Evolutionary conservation across 2,329 filamentous ascomycete genomes (phyloP), one percentile per base, ranked within the genome.

Genomic region (Epichloe scottii): DNA sequence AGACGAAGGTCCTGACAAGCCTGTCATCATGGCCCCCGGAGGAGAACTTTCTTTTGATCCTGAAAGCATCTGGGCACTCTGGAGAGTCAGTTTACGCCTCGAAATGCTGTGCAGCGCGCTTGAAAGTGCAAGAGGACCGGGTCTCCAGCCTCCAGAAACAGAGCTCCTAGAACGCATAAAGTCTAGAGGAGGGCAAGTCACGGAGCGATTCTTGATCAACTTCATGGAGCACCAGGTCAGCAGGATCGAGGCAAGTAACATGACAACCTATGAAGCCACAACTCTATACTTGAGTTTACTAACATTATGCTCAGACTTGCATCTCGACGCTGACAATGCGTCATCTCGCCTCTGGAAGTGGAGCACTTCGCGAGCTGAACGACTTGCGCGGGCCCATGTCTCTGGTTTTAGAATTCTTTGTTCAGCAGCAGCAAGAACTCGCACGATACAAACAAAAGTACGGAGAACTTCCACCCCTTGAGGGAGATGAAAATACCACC

Each of bases 161-260:
- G 85, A 87, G 57, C 70, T 97, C 51, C 71, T 96, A 57, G 89
- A 95, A 56, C 71, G 75, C 48, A 75, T 81, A 64, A 78, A 74
- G 63, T 65, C 74, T 51, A 70, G 83, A 41, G 88, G 87, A 48
- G 89, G 88, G 11, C 89, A 96, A 64, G 80, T 96, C 50, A 89
- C 90, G 30, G 93, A 97, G 72, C 76, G 81, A 49, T 91, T 95
- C 67, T 72, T 97, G 67, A 70, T 95, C 51, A 89, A 88, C 62
- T 89, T 98, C 62, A 78, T 97, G 66, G 90, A 95, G 65, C 90
- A 97, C 64, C 89, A 96, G 75, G 86, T 98, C 59, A 90, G 87
- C 65, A 82, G 93, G 62, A 94, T 98, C 65, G 93, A 98, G 82
- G 89, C 94, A 74, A 69, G 17, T 38, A 8, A 19, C 5, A 11